Percentiles rank a stretch among this genome's conserved stretches.
These are phyloP conservation scores for Monosporascus sp. DNA, from an alignment of 2,329 filamentous ascomycete species.

Conservation along the genomic window DNA sequence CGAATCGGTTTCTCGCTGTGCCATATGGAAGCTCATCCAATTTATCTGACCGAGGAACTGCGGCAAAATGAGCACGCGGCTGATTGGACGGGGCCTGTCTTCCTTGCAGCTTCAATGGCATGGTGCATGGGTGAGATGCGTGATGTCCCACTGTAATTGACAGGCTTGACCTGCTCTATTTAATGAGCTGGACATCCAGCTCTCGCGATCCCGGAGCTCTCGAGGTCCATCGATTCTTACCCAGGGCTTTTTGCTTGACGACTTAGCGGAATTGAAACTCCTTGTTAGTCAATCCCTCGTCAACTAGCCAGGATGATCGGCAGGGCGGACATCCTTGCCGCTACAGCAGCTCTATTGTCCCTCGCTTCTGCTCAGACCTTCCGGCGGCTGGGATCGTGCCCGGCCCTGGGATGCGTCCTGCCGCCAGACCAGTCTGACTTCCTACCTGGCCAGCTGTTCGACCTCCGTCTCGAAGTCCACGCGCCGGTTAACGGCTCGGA, in stretches of 20 bases:
- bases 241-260: background rate
- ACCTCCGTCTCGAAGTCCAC: slow-evolving; percentile 78
- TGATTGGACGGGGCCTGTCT: background rate
- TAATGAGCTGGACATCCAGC: background rate
- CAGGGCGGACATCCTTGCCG: slow-evolving; percentile 29
- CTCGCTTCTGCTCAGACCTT: slow-evolving; percentile 51
- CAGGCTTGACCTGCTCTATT: background rate
- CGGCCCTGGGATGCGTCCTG: slow-evolving; percentile 53
- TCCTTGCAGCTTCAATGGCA: background rate
- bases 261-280: background rate
- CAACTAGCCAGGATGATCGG: slow-evolving; percentile 27
- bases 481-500: slow-evolving; percentile 78
- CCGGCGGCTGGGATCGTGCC: slow-evolving; percentile 55
- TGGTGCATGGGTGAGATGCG: background rate
- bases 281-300: background rate
- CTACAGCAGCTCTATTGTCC: slow-evolving; percentile 31
- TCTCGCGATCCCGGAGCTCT: background rate
- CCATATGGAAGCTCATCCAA: background rate
- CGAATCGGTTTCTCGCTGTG: background rate
- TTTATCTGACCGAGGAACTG: background rate
- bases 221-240: background rate
- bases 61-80: background rate
- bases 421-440: slow-evolving; percentile 70
- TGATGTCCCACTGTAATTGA: background rate
- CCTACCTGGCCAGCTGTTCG: slow-evolving; percentile 77